Evolutionary conservation across 2,329 filamentous ascomycete genomes (phyloP), one percentile per base, ranked within the genome.

Genomic region (Curvularia lunata): DNA sequence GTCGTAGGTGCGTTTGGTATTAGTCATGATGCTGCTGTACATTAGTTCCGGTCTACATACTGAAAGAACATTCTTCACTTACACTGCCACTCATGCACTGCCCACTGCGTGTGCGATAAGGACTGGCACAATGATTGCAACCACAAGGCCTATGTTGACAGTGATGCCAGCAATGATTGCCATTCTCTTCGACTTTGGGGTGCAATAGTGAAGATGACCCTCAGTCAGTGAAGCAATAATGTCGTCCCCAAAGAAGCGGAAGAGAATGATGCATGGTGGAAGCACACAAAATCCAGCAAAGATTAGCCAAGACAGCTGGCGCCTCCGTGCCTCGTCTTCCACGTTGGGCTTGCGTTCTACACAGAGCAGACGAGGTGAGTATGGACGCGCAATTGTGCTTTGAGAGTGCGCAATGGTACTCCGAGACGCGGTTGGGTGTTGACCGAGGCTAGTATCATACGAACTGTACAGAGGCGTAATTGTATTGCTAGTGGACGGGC

Each of bases 201-300:
- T 64, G 54, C 70, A 75, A n/a, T 70, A 61, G 6, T 67, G 63
- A 21, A 78, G 60, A 4, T 66, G 62, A 12, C 75, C 76, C 5
- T 72, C 61, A 0, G 75, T 75, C 13, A 70, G 41, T 2, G 60
- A 69, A 10, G 59, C 56, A 10, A 78, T 74, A 43, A 75, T 52
- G 1, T 54, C 50, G 56, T 78, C 76, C 34, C 73, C 69, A 21
- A 64, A 61, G 25, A 66, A 67, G n/a, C 75, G 74, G 54, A 70
- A 77, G 23, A 78, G 66, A 27, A 78, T 63, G 27, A 77, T 71
- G 12, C 71, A 62, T 6, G 76, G 72, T 4, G 76, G 76, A 13
- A 78, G 61, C 1, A 77, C 21, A 47, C 70, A 73, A 54, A 75
- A 78, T 1, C 64, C 52, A 1, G 62, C 66, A 32, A 78, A 70